phyloP scores from a whole-genome alignment of 805 yeast species.

The Candida boidinii region DNA sequence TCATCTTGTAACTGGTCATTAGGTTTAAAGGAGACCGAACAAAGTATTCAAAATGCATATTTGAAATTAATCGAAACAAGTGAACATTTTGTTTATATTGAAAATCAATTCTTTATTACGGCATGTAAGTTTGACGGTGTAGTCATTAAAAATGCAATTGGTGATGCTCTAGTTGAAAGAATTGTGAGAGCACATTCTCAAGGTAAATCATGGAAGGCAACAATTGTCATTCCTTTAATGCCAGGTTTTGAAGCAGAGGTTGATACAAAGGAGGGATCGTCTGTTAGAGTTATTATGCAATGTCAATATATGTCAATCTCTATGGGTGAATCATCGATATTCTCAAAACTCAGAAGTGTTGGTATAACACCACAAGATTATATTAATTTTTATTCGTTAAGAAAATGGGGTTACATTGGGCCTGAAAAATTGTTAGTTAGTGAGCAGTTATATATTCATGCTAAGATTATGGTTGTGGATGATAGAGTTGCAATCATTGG shows the following conservation, averaged over 20 bases:
- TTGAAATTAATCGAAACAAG: slow-evolving; percentile 84
- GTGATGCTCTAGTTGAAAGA: slow-evolving; percentile 96
- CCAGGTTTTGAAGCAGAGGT: slow-evolving; percentile 96
- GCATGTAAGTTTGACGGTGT: slow-evolving; percentile 83
- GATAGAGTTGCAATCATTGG: slow-evolving; percentile 93
- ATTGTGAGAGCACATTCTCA: slow-evolving; percentile 81
- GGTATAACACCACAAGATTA: slow-evolving; percentile 84
- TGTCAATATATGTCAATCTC: slow-evolving; percentile 93
- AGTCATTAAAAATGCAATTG: slow-evolving; percentile 78
- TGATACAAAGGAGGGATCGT: slow-evolving; percentile 86
- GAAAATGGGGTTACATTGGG: slow-evolving; percentile 95
- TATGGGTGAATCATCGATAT: slow-evolving; percentile 81
- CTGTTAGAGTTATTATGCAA: slow-evolving; percentile 94
- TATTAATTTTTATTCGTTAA: slow-evolving; percentile 80
- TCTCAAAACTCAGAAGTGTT: slow-evolving; percentile 65
- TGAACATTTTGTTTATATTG: slow-evolving; percentile 88
- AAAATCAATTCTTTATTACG: slow-evolving; percentile 90
- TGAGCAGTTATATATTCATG: slow-evolving; percentile 91
- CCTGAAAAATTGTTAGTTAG: slow-evolving; percentile 64
- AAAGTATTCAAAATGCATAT: slow-evolving; percentile 89
- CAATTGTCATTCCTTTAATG: slow-evolving; percentile 88
- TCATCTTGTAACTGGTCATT: slow-evolving; percentile 92
- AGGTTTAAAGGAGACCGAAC: slow-evolving; percentile 78
- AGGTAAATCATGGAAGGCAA: slow-evolving; percentile 78
- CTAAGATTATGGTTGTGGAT: slow-evolving; percentile 85